Base-by-base conservation (phyloP, 164 flowering plant species). In the Stephania cephalantha region DNA sequence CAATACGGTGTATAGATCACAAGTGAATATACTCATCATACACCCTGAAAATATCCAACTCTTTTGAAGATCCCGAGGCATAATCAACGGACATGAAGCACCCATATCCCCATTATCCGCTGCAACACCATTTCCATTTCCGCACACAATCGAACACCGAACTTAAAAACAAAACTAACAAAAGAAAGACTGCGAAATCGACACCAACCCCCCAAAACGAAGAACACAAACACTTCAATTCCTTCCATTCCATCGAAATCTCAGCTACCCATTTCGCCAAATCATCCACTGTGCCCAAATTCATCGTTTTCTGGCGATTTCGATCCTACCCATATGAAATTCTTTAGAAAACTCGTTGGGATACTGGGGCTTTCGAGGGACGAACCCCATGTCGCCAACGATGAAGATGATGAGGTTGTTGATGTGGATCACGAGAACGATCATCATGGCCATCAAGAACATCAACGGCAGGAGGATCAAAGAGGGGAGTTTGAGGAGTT, bases 281-380 rank as follows among this genome's bases (percentile, higher is more conserved):
- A 5, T 2, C 66, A n/a, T 0, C 66, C 9, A 61, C 7, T 18
- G 1, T 25, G 7, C 25, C 9, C 8, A 25, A 61, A 61, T n/a
- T 7, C 66, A 18, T 61, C 66, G 3, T 13, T 61, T n/a, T n/a
- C 29, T 0, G 20, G 9, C 66, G n/a, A n/a, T 61, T 17, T 61
- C 66, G n/a, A 25, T 5, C 7, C 9, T 15, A 61, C 65, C 65
- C 73, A 45, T 73, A 90, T 90, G 95, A 79, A 88, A 77, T 81
- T 90, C 30, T 73, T 90, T 7, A 83, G 82, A 76, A 83, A 80
- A 80, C 68, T 92, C 35, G 90, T 88, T 25, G 91, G 89, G 13
- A 50, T 90, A 50, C 80, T 92, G 35, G 93, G 97, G 84, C 78
- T 90, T 64, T 68, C 8, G 2, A 82, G 74, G 66, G 89, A 85